Evolutionary conservation across 306 rosid species (phyloP), one percentile per base, ranked within the genome.

Genomic region (Vigna unguiculata): DNA sequence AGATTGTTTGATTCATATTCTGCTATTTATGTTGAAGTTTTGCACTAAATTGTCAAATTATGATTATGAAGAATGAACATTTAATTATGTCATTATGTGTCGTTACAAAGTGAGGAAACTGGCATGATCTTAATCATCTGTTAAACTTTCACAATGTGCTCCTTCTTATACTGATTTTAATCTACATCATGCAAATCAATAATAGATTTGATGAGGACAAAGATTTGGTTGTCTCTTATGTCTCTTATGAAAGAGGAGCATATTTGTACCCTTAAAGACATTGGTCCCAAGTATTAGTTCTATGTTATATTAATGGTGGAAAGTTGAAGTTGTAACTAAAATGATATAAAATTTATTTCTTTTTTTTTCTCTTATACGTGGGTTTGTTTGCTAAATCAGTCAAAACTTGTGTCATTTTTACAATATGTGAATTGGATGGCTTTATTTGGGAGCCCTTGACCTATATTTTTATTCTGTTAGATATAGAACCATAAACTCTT

Each of bases 201-300:
- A 95, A 91, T 79, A 96, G 98, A 21, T 93, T 93, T 61, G 85
- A 58, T 1, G 93, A 87, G 14, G 98, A 96, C 66, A 94, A 94
- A 84, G 98, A 94, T 82, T 82, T 94, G 82, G 96, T 94, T 94
- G 81, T 43, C 82, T 70, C 96, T 94, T 49, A 94, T 94, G 98
- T 91, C 98, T 81, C 88, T 96, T 49, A 93, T 93, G 98, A 97
- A 97, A 16, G 97, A 93, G 88, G 97, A 91, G 93, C 97, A 94
- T 89, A 94, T 94, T 68, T 74, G 82, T 76, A 93, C 87, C 57
- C 90, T 94, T n/a, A 94, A 91, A 89, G 98, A 94, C 84, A 85
- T 91, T 20, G 97, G 96, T 67, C 96, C 98, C 45, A 94, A 94
- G 88, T 91, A 86, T 82, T 79, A 62, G 34, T 45, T 20, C 66